A percentile compares a stretch with the other conserved stretches of the same genome.
phyloP scores from a whole-genome alignment of 148 eudicot genomes.

The Nepenthes gracilis region DNA sequence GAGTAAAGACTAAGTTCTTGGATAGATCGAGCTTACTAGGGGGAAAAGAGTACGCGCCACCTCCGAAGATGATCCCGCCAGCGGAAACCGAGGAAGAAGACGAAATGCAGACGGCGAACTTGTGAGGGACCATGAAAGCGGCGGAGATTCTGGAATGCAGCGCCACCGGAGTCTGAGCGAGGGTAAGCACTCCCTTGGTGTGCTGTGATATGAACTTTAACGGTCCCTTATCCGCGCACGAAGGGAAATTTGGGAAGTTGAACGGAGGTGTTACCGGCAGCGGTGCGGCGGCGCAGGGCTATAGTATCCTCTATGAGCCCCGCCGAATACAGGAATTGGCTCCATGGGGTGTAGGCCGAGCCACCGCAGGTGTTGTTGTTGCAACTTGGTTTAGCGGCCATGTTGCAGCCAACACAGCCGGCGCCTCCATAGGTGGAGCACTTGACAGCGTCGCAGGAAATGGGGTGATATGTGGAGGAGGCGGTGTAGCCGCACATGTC shows the following conservation, averaged over 20 bases:
- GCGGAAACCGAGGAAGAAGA: conserved; percentile 6
- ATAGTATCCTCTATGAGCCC: conserved; percentile 1
- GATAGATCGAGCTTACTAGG: conserved; percentile 13
- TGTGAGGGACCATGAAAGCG: conserved; percentile 14
- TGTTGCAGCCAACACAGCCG: not conserved
- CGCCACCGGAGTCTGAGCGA: conserved; percentile 9
- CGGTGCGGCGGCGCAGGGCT: conserved; percentile 2
- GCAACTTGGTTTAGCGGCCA: conserved; percentile 2
- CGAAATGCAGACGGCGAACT: conserved; percentile 34
- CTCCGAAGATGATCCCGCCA: conserved; percentile 28
- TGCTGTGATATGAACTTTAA: conserved; percentile 17
- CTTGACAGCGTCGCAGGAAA: conserved; percentile 6
- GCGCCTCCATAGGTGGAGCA: conserved; percentile 8
- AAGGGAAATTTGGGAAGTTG: conserved; percentile 12
- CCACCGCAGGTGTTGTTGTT: conserved; percentile 5
- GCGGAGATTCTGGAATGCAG: conserved; percentile 22
- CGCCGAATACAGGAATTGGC: conserved; percentile 1
- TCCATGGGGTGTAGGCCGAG: conserved; percentile 5
- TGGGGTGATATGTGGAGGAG: conserved; percentile 8
- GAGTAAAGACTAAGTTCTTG: conserved; percentile 14
- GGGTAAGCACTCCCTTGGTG: conserved; percentile 20
- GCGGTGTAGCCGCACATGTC: conserved; percentile 12
- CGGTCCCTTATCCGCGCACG: conserved; percentile 8
- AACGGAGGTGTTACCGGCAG: not conserved
- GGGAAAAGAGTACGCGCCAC: conserved; percentile 18